A percentile compares a stretch with the other conserved stretches of the same genome.
These are phyloP conservation scores for Hyaloscypha hepaticicola DNA, from an alignment of 495 filamentous ascomycete species.

Conservation along the genomic window DNA sequence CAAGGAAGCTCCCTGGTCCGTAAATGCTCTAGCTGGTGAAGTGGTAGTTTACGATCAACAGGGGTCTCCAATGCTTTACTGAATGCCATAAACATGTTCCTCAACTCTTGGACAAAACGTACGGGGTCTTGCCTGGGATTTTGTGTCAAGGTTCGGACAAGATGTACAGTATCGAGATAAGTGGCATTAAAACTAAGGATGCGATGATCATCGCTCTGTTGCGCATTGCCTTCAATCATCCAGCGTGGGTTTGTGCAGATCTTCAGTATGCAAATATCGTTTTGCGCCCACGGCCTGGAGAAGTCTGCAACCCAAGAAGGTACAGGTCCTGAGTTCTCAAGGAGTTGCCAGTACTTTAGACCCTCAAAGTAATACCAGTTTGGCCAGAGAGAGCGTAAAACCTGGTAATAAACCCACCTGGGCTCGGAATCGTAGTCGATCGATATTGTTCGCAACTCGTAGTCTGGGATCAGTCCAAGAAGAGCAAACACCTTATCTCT, in stretches of 20 bases:
- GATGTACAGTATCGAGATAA: slow-evolving; percentile 2
- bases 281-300: not conserved
- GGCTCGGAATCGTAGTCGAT: not conserved
- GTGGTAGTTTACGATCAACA: not conserved
- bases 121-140: slow-evolving; percentile 1
- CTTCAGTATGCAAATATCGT: not conserved
- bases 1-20: slow-evolving; percentile 6
- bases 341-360: slow-evolving; percentile 1
- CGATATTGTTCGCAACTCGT: not conserved
- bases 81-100: not conserved
- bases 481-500: slow-evolving; percentile 2
- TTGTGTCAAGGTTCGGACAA: not conserved
- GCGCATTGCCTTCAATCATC: not conserved
- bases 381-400: slow-evolving; percentile 3
- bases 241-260: not conserved
- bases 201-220: not conserved
- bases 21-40: slow-evolving; percentile 5
- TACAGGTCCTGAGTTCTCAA: slow-evolving; percentile 2
- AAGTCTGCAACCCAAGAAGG: slow-evolving; percentile 7
- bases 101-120: slow-evolving; percentile 7
- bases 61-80: not conserved
- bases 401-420: slow-evolving; percentile 2
- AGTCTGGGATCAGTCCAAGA: slow-evolving; percentile 1
- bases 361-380: slow-evolving; percentile 6
- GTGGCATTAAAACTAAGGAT: slow-evolving; percentile 1